A percentile compares a stretch with the other conserved stretches of the same genome.
Conservation (phyloP, 1,284 basidiomycete species). For the Retiboletus flavoniger region DNA sequence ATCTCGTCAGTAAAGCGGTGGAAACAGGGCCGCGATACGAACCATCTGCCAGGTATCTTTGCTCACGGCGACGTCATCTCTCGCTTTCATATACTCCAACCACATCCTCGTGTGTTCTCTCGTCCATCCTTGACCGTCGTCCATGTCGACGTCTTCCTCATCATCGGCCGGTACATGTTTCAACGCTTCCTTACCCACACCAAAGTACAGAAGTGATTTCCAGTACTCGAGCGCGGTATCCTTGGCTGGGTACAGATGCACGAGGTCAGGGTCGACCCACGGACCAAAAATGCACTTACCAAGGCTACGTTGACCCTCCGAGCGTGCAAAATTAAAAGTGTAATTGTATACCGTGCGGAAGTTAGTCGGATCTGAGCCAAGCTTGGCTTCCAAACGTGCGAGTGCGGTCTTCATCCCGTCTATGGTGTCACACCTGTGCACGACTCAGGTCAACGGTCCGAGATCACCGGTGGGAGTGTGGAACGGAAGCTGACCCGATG, state of each 20-base stretch:
- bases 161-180: conserved; percentile 47
- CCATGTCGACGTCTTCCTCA: conserved; percentile 38
- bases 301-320: conserved; percentile 73
- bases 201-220: conserved; percentile 80
- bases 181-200: conserved; percentile 70
- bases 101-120: conserved; percentile 73
- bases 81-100: conserved; percentile 78
- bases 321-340: conserved; percentile 84
- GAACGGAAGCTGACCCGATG: conserved; percentile 48
- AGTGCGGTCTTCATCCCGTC: conserved; percentile 64
- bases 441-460: conserved; percentile 7
- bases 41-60: conserved; percentile 96
- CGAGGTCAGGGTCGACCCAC: conserved; percentile 9
- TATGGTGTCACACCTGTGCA: conserved; percentile 68
- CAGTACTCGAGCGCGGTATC: conserved; percentile 84
- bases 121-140: conserved; percentile 59
- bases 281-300: conserved; percentile 40
- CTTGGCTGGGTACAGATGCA: conserved; percentile 43
- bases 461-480: conserved; percentile 1
- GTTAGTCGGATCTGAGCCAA: conserved; percentile 69
- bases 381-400: conserved; percentile 56
- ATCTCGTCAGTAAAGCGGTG: conserved; percentile 5
- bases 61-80: conserved; percentile 80
- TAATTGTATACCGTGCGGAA: conserved; percentile 88
- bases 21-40: conserved; percentile 18